Base-by-base conservation (phyloP, 2,329 filamentous ascomycete genomes). In the Hymenoscyphus repandus region DNA sequence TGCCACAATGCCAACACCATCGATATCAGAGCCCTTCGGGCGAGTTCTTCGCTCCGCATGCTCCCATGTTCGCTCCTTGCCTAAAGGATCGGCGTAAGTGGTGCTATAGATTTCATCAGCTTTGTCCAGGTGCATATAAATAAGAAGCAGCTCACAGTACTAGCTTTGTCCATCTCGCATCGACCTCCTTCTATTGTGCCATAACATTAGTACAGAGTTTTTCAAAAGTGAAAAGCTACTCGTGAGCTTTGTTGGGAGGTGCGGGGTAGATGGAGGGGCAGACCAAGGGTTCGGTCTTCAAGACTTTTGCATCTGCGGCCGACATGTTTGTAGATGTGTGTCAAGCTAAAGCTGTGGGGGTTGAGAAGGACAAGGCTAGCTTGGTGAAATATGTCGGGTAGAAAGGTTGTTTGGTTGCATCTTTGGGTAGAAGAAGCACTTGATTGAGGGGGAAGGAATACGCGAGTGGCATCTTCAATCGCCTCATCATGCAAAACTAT, bases 1-100 rank as follows among this genome's bases (percentile, higher is more conserved):
- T 38, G 85, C 86, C 13, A 88, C 74, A 51, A 90, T 87, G 53
- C 85, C 85, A 12, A 90, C 85, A 47, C 83, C 85, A 61, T 90
- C 86, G 47, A 89, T 82, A 32, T 80, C 78, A 51, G 74, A 74
- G 56, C 68, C 73, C 49, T 73, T 70, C 11, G 85, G 83, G 3
- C 85, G 78, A 0, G 85, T 89, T 30, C 75, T 76, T n/a, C 86
- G 79, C 67, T 88, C 82, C 13, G 83, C 83, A 1, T 82, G 85
- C 64, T 90, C 86, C 86, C 86, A 90, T 30, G 77, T 80, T 47
- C 85, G 75, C 1, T 71, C 66, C 13, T 71, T 70, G 57, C 80
- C 81, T 32, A 76, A 73, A 17, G 81, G 78, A 62, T 89, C 86
- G 49, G 72, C 71, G 66, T 89, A 90, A 32, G 74, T 78, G 56